These are phyloP conservation scores for Lasiodiplodia theobromae DNA, from an alignment of 2,329 filamentous ascomycete genomes.

Conservation along the genomic window DNA sequence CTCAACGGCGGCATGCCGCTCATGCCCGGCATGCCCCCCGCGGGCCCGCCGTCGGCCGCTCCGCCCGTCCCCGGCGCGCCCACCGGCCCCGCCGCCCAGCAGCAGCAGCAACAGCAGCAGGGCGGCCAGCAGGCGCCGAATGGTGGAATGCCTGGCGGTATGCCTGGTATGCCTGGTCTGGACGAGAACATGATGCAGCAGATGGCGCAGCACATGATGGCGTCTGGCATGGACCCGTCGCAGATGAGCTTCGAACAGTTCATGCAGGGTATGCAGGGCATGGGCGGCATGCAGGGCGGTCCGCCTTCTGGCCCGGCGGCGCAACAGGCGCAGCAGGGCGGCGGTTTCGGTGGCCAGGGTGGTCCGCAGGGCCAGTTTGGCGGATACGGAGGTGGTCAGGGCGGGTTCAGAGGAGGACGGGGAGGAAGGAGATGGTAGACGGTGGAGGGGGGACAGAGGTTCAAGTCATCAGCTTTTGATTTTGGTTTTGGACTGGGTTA, in stretches of 20 bases:
- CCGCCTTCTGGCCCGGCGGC: slow-evolving; percentile 26
- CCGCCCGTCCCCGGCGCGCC: slow-evolving; percentile 36
- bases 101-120: slow-evolving; percentile 20
- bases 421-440: slow-evolving; percentile 26
- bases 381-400: slow-evolving; percentile 27
- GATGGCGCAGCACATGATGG: slow-evolving; percentile 63
- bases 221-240: slow-evolving; percentile 60
- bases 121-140: slow-evolving; percentile 23
- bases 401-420: slow-evolving; percentile 26
- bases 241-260: slow-evolving; percentile 62
- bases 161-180: slow-evolving; percentile 53
- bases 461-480: neutral
- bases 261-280: slow-evolving; percentile 60
- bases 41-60: slow-evolving; percentile 36
- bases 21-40: slow-evolving; percentile 38
- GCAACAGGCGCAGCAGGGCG: slow-evolving; percentile 21
- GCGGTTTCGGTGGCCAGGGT: slow-evolving; percentile 24
- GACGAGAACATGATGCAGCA: slow-evolving; percentile 66
- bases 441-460: too few species aligned
- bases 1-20: slow-evolving; percentile 43
- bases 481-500: neutral
- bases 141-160: slow-evolving; percentile 34
- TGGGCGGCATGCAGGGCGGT: slow-evolving; percentile 29
- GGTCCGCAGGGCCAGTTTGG: slow-evolving; percentile 23
- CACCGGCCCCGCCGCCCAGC: slow-evolving; percentile 39